These are phyloP conservation scores for Phytopythium oedochilum DNA, from an alignment of 352 stramenopile species.

Conservation along the genomic window DNA sequence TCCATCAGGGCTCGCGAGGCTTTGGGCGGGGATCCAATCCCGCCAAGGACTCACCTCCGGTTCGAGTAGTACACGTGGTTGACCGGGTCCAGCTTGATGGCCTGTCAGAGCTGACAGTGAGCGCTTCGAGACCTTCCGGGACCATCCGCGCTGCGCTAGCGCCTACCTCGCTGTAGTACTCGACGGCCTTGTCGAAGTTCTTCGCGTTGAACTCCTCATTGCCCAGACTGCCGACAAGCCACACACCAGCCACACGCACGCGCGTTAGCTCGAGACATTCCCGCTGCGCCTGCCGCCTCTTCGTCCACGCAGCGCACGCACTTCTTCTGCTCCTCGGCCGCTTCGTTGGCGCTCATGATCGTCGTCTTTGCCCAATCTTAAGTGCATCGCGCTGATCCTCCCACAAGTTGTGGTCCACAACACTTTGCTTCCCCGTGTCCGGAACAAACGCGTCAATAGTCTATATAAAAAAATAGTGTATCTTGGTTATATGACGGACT, in stretches of 20 bases:
- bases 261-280: background rate
- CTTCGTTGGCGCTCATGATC: slow-evolving; percentile 36
- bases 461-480: background rate
- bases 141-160: background rate
- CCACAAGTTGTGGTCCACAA: no score
- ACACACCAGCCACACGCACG: background rate
- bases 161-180: slow-evolving; percentile 71
- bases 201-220: slow-evolving; percentile 87
- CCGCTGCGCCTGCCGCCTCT: background rate
- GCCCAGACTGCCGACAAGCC: slow-evolving; percentile 34
- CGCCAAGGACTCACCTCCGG: slow-evolving; percentile 29
- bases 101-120: slow-evolving; percentile 19
- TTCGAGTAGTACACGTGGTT: slow-evolving; percentile 88
- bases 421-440: background rate
- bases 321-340: slow-evolving; percentile 63
- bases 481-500: background rate
- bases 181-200: slow-evolving; percentile 77
- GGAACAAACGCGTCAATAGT: background rate
- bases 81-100: slow-evolving; percentile 64
- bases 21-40: background rate
- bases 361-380: background rate
- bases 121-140: background rate
- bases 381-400: background rate
- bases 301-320: slow-evolving; percentile 15
- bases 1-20: background rate